These are phyloP conservation scores for Xylariales sp. DNA, from an alignment of 2,329 filamentous ascomycete species.

Conservation along the genomic window DNA sequence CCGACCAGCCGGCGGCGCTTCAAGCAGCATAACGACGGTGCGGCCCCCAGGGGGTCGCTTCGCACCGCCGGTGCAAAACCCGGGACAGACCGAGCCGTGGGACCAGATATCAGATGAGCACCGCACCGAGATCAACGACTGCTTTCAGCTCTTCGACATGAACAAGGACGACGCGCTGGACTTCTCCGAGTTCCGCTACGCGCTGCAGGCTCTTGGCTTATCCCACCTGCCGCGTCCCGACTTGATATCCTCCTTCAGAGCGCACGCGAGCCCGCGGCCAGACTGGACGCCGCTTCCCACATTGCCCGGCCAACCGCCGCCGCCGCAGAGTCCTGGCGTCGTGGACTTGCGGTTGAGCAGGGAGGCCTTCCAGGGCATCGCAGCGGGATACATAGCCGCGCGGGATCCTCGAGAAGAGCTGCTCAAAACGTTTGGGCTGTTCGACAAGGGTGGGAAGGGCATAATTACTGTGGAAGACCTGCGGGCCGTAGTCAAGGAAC, in stretches of 20 bases:
- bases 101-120: slow-evolving; percentile 75
- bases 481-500: slow-evolving; percentile 78
- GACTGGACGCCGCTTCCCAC: slow-evolving; percentile 44
- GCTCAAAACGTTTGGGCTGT: slow-evolving; percentile 83
- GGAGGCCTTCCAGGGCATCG: slow-evolving; percentile 67
- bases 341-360: slow-evolving; percentile 69
- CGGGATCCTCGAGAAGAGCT: slow-evolving; percentile 91
- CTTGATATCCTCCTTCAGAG: slow-evolving; percentile 73
- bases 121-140: slow-evolving; percentile 39
- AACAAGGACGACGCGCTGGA: slow-evolving; percentile 93
- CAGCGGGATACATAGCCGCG: slow-evolving; percentile 73
- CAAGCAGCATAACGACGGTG: slow-evolving; percentile 10
- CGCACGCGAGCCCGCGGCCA: slow-evolving; percentile 70
- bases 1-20: slow-evolving; percentile 15
- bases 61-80: slow-evolving; percentile 24
- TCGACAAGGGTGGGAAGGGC: slow-evolving; percentile 89
- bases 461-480: slow-evolving; percentile 86
- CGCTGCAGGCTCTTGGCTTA: slow-evolving; percentile 91
- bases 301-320: slow-evolving; percentile 38
- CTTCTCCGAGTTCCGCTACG: slow-evolving; percentile 97
- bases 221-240: slow-evolving; percentile 76
- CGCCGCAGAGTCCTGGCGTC: slow-evolving; percentile 51
- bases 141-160: slow-evolving; percentile 91
- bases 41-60: slow-evolving; percentile 25
- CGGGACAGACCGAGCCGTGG: slow-evolving; percentile 26